Conservation (phyloP, 177 flowering plant genomes). For the Telopea speciosissima region DNA sequence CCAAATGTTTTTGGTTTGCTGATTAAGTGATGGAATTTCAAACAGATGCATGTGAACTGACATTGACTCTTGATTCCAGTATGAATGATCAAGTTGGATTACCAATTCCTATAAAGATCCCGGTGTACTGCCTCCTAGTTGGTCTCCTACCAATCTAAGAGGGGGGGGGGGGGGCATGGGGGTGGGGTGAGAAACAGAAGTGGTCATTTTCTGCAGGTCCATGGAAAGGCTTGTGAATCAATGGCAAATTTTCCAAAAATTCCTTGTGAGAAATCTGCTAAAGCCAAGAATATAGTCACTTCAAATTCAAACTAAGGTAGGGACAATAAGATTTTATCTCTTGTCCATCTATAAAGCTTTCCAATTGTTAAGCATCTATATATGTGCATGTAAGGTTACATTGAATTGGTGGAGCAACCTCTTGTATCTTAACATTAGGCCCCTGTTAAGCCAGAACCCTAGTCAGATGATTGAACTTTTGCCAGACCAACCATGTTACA, state of each 20-base stretch:
- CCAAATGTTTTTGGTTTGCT: too few species aligned
- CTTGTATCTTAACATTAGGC: background rate
- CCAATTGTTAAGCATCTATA: background rate
- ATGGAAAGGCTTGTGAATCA: constrained; percentile 14
- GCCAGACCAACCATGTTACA: too few species aligned
- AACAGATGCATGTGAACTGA: too few species aligned
- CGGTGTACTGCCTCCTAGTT: too few species aligned
- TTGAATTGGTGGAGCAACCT: constrained; percentile 1
- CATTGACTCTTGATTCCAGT: too few species aligned
- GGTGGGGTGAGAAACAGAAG: background rate
- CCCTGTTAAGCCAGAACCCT: background rate
- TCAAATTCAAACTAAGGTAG: constrained; percentile 28
- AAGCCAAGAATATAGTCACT: constrained; percentile 7
- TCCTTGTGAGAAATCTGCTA: constrained; percentile 16
- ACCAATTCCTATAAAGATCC: too few species aligned
- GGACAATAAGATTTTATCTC: background rate
- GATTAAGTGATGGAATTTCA: too few species aligned
- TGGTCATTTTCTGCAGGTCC: constrained; percentile 25
- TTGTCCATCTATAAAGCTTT: too few species aligned
- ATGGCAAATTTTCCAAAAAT: constrained; percentile 11
- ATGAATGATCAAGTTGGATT: too few species aligned
- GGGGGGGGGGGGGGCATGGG: too few species aligned
- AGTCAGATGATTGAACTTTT: background rate
- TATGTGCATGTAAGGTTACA: background rate
- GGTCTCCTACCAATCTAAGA: too few species aligned